These are phyloP conservation scores for Penicillium cataractarum DNA, from an alignment of 495 filamentous ascomycete species.

Conservation along the genomic window DNA sequence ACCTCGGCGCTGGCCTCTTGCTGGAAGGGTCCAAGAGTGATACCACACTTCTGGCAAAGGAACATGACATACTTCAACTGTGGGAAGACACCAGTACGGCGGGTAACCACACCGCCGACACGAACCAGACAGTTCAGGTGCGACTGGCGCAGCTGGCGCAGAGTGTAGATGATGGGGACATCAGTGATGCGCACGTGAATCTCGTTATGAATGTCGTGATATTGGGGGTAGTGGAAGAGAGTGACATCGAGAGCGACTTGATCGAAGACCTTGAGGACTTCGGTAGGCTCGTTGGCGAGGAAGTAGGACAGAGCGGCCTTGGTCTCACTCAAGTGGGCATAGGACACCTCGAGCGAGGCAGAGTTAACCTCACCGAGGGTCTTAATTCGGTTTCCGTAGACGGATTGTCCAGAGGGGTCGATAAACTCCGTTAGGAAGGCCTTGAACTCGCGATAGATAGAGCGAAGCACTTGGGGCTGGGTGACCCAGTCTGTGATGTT, in stretches of 20 bases:
- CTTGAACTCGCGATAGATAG: conserved; percentile 95
- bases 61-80: conserved; percentile 99
- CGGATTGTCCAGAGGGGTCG: conserved; percentile 81
- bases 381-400: conserved; percentile 91
- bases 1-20: conserved; percentile 96
- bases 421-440: conserved; percentile 95
- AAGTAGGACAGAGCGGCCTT: conserved; percentile 99
- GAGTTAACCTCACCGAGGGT: conserved; percentile 96
- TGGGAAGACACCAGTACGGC: conserved; percentile 96
- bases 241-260: conserved; percentile 96
- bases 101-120: conserved; percentile 93
- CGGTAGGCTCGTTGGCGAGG: conserved; percentile 90
- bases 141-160: conserved; percentile 92
- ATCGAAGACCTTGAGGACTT: conserved; percentile 95
- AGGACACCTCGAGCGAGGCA: conserved; percentile 94
- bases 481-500: conserved; percentile 94
- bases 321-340: conserved; percentile 82
- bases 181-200: conserved; percentile 98
- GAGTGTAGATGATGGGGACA: conserved; percentile 91
- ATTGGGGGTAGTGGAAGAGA: conserved; percentile 93
- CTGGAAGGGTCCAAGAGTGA: conserved; percentile 92
- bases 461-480: conserved; percentile 85
- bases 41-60: conserved; percentile 89
- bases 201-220: conserved; percentile 95
- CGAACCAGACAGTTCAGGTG: conserved; percentile 97